Evolutionary conservation across 768 basidiomycete genomes (phyloP).

Genomic region (Mycena galopus): DNA sequence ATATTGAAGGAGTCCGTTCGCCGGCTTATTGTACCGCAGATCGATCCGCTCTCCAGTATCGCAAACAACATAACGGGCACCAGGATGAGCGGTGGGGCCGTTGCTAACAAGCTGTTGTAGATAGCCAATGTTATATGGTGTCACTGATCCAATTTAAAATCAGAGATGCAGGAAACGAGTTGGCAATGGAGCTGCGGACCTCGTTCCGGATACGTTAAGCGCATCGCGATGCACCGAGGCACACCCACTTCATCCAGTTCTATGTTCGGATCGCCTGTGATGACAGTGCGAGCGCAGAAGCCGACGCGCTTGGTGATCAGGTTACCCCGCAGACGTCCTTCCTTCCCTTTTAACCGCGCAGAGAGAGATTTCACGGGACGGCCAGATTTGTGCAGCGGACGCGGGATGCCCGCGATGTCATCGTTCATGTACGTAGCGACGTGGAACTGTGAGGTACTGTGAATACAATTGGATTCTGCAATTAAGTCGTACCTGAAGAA

Average conservation of each 20-base stretch:
- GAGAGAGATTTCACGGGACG: conserved; percentile 98
- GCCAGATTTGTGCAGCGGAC: conserved; percentile 96
- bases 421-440: conserved; percentile 99
- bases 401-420: conserved; percentile 97
- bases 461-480: conserved; percentile 14
- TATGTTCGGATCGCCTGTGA: conserved; percentile 98
- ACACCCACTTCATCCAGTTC: conserved; percentile 98
- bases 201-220: conserved; percentile 96
- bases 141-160: conserved; percentile 67
- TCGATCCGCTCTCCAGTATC: conserved; percentile 99
- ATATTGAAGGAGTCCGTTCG: conserved; percentile 95
- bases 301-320: conserved; percentile 99
- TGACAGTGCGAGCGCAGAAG: conserved; percentile 98
- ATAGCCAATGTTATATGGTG: conserved; percentile 95
- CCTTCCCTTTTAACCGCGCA: conserved; percentile 97
- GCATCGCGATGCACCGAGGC: conserved; percentile 96
- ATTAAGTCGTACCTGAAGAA: conserved; percentile 80
- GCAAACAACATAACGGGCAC: conserved; percentile 95
- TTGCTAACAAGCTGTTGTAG: conserved; percentile 95
- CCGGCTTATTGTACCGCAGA: conserved; percentile 94
- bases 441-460: conserved; percentile 76
- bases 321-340: conserved; percentile 97
- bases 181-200: conserved; percentile 60
- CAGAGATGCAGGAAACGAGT: neutral
- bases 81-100: conserved; percentile 96